phyloP scores from a whole-genome alignment of 371 early-diverging fungal species.

The Phascolomyces articulosus region DNA sequence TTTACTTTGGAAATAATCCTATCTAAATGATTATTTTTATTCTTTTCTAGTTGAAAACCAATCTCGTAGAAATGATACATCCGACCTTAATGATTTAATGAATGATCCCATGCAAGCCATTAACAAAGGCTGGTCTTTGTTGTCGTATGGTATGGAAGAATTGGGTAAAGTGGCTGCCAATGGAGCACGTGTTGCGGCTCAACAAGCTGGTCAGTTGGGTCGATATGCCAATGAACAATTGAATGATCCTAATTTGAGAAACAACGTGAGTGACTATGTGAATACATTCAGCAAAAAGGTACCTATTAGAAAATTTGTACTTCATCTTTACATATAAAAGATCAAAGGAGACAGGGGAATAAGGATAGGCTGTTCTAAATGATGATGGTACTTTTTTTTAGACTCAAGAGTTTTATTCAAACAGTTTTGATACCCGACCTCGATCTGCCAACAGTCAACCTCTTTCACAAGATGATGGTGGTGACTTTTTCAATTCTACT shows the following conservation, averaged over 20 bases:
- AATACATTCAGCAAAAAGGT: constrained; percentile 73
- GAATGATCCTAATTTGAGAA: constrained; percentile 86
- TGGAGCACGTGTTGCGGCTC: constrained; percentile 76
- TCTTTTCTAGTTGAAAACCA: constrained; percentile 33
- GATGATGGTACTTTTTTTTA: too few relatives aligned
- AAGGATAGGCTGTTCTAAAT: too few relatives aligned
- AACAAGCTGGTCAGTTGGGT: constrained; percentile 69
- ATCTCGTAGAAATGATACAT: constrained; percentile 24
- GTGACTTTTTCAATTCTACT: constrained; percentile 52
- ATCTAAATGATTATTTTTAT: neutral
- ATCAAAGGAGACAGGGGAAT: too few relatives aligned
- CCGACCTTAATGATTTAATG: constrained; percentile 71
- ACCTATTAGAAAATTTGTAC: too few relatives aligned
- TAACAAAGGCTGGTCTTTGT: constrained; percentile 83
- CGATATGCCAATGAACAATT: constrained; percentile 78
- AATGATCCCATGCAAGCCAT: constrained; percentile 85
- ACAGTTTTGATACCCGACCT: constrained; percentile 23
- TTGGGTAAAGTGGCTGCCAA: constrained; percentile 63
- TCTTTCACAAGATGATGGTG: constrained; percentile 22
- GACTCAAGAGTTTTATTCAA: constrained; percentile 24
- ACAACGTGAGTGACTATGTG: constrained; percentile 72
- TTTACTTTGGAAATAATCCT: neutral
- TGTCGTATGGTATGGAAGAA: constrained; percentile 61
- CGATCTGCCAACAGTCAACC: constrained; percentile 16
- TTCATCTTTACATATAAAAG: too few relatives aligned